Evolutionary conservation across 2,329 filamentous ascomycete genomes (phyloP).

Genomic region (Atkinsonella texensis): DNA sequence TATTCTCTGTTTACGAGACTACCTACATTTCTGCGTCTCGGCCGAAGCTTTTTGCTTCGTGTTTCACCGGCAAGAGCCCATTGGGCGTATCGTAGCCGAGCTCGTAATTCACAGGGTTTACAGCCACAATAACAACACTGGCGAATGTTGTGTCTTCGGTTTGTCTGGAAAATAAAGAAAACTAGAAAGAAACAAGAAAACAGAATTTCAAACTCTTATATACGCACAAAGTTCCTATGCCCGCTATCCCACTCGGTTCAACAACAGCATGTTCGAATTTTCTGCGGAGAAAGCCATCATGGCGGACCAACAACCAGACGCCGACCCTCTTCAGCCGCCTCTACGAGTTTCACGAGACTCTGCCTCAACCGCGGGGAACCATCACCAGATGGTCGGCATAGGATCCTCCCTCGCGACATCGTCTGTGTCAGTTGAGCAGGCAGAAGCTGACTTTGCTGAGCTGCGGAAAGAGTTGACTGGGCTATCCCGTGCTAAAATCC

Average conservation of each 20-base stretch:
- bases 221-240: no score
- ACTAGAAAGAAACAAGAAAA: no score
- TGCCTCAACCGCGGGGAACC: neutral
- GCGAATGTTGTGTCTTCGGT: no score
- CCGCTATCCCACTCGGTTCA: no score
- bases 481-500: conserved; percentile 37
- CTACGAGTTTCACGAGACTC: conserved; percentile 1
- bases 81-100: no score
- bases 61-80: no score
- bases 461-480: conserved; percentile 50
- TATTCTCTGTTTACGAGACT: neutral
- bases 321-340: neutral
- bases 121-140: neutral
- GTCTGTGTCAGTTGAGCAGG: conserved; percentile 53
- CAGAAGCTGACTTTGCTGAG: conserved; percentile 59
- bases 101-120: no score
- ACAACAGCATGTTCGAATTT: no score
- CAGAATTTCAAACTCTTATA: no score
- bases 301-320: neutral
- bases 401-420: neutral
- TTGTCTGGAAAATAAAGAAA: no score
- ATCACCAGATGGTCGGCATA: neutral
- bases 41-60: no score
- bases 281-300: neutral
- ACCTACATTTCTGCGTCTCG: no score